Conservation (phyloP, 1,284 basidiomycete species). For the Ustilago sp. region DNA sequence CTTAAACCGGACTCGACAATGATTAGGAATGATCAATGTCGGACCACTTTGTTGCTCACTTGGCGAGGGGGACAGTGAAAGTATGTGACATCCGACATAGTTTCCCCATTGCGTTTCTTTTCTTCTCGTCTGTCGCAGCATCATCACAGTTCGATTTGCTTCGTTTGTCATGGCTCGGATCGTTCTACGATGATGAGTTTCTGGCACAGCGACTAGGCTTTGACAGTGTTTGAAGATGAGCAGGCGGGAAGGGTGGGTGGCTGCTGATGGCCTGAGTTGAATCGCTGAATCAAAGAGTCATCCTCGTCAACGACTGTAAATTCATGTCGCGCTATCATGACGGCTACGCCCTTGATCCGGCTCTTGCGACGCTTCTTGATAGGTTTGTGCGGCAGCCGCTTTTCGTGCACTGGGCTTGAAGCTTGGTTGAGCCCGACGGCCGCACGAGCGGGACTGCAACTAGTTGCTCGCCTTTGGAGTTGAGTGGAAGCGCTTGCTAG, state of each 20-base stretch:
- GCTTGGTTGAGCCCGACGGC: neutral
- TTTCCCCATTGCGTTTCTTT: neutral
- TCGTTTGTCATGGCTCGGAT: neutral
- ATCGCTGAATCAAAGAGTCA: slow-evolving; percentile 28
- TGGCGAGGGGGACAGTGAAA: neutral
- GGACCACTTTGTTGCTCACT: too few relatives aligned
- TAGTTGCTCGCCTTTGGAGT: neutral
- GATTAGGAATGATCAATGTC: too few relatives aligned
- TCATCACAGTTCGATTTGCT: neutral
- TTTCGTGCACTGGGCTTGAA: slow-evolving; percentile 7
- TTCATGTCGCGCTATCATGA: slow-evolving; percentile 33
- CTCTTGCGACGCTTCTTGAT: slow-evolving; percentile 38
- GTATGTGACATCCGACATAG: neutral
- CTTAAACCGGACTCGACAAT: too few relatives aligned
- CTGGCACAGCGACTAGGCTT: neutral
- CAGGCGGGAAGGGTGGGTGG: neutral
- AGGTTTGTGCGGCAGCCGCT: slow-evolving; percentile 24
- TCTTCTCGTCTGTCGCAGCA: neutral
- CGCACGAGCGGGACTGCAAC: neutral
- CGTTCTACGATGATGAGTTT: neutral
- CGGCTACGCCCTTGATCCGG: slow-evolving; percentile 37
- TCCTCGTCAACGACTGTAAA: slow-evolving; percentile 49
- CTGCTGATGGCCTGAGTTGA: slow-evolving; percentile 3
- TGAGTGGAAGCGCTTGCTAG: slow-evolving; percentile 3
- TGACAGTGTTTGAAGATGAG: neutral